Conservation (phyloP, 441 rosid species). For the Erodium texanum region DNA sequence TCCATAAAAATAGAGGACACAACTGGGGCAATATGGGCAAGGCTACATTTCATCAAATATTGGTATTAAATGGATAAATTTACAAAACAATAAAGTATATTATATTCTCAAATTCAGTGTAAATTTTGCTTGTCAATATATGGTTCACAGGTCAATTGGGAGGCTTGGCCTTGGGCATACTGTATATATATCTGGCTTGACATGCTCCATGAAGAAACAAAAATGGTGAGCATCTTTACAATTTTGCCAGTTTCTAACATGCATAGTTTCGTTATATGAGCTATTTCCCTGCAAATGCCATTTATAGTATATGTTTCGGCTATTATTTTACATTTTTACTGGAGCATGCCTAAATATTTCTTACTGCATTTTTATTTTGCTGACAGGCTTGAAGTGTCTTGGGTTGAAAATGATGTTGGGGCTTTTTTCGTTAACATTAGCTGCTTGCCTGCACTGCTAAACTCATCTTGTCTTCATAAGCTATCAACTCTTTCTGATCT, state of each 20-base stretch:
- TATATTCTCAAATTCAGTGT: neutral
- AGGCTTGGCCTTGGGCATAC: slow-evolving; percentile 70
- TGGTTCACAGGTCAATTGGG: slow-evolving; percentile 65
- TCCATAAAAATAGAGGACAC: slow-evolving; percentile 61
- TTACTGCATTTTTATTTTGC: slow-evolving; percentile 15
- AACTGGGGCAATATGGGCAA: slow-evolving; percentile 62
- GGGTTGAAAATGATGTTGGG: slow-evolving; percentile 56
- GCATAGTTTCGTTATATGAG: neutral
- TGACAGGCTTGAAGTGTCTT: slow-evolving; percentile 60
- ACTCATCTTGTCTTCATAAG: slow-evolving; percentile 72
- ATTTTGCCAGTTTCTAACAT: neutral
- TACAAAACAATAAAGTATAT: neutral
- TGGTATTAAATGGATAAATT: slow-evolving; percentile 39
- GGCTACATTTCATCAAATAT: slow-evolving; percentile 56
- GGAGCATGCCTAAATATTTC: neutral
- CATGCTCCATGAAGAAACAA: slow-evolving; percentile 47
- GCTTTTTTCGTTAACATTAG: slow-evolving; percentile 68
- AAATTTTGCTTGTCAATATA: neutral
- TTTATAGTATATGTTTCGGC: neutral
- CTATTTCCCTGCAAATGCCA: neutral
- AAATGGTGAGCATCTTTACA: slow-evolving; percentile 31
- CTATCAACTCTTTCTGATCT: slow-evolving; percentile 52
- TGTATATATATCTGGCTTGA: slow-evolving; percentile 59
- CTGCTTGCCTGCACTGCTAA: slow-evolving; percentile 72
- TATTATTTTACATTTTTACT: neutral